These are phyloP conservation scores for Phytophthora crassamura DNA, from an alignment of 352 stramenopile genomes.

Conservation along the genomic window DNA sequence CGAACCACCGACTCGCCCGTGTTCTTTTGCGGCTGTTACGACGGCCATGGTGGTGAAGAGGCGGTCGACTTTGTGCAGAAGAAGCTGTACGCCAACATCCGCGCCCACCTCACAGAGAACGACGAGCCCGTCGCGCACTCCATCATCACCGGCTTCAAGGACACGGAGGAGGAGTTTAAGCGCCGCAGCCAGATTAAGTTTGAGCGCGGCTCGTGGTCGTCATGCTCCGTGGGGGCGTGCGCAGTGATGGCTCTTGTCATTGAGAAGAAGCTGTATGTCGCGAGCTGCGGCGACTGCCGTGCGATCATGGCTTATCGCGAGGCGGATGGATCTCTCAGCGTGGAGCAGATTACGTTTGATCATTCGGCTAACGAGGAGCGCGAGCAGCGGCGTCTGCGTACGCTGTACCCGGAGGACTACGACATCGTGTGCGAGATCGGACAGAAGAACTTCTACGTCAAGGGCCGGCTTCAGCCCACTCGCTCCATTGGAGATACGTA, in stretches of 20 bases:
- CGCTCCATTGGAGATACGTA: conserved; percentile 74
- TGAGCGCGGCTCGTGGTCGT: conserved; percentile 57
- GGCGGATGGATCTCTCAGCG: conserved; percentile 49
- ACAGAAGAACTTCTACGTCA: conserved; percentile 74
- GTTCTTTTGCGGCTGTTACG: conserved; percentile 80
- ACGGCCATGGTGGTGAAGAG: conserved; percentile 69
- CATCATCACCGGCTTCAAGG: conserved; percentile 63
- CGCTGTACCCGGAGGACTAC: conserved; percentile 67
- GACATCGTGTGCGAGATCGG: conserved; percentile 78
- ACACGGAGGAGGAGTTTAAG: conserved; percentile 71
- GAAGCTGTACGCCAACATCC: conserved; percentile 68
- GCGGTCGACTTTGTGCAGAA: conserved; percentile 75
- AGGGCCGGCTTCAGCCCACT: conserved; percentile 71
- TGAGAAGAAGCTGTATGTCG: conserved; percentile 62
- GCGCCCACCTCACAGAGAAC: conserved; percentile 35
- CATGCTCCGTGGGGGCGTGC: conserved; percentile 70
- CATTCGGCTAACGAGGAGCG: conserved; percentile 71
- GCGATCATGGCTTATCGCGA: conserved; percentile 74
- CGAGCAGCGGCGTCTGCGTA: conserved; percentile 61
- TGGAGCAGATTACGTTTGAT: conserved; percentile 74
- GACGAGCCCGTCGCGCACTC: conserved; percentile 47
- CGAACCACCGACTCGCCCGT: conserved; percentile 30
- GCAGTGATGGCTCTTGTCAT: conserved; percentile 66
- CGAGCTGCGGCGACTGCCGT: conserved; percentile 70
- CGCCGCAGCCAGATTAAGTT: conserved; percentile 60